phyloP scores from a whole-genome alignment of 371 early-diverging fungal species.

The Thermomucor indicae-seudaticae region DNA sequence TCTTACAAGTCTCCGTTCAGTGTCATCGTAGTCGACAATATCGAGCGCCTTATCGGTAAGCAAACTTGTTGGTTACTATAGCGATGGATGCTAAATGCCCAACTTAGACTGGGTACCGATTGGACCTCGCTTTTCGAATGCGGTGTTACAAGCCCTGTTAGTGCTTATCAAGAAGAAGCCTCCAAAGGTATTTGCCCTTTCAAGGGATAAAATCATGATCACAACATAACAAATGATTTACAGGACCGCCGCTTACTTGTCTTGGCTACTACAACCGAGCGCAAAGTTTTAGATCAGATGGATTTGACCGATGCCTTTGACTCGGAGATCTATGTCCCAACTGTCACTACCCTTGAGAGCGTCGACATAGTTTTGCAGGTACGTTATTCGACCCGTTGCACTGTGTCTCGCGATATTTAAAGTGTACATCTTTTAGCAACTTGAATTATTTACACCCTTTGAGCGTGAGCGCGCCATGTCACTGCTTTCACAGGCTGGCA shows the following conservation, averaged over 20 bases:
- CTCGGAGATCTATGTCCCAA: slow-evolving; percentile 78
- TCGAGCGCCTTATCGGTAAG: slow-evolving; percentile 89
- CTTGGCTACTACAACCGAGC: slow-evolving; percentile 82
- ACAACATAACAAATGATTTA: neutral
- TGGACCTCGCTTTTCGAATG: slow-evolving; percentile 98
- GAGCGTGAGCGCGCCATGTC: slow-evolving; percentile 56
- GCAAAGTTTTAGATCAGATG: slow-evolving; percentile 81
- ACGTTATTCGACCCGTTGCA: slow-evolving; percentile 3
- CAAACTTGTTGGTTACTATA: neutral
- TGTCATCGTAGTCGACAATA: slow-evolving; percentile 96
- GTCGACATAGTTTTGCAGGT: slow-evolving; percentile 72
- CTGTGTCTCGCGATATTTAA: no score
- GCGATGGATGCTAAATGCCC: neutral
- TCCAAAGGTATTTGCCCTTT: slow-evolving; percentile 56
- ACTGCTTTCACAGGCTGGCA: slow-evolving; percentile 47
- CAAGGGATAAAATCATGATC: neutral
- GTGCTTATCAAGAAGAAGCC: slow-evolving; percentile 91
- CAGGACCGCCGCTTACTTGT: slow-evolving; percentile 76
- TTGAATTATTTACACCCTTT: slow-evolving; percentile 58
- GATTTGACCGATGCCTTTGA: slow-evolving; percentile 85
- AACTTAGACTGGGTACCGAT: slow-evolving; percentile 93
- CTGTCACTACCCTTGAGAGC: slow-evolving; percentile 51
- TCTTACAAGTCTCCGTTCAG: slow-evolving; percentile 97
- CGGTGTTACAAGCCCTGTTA: slow-evolving; percentile 93
- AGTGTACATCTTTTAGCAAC: slow-evolving; percentile 22